Evolutionary conservation across 78 protist genomes (phyloP), one percentile per base, ranked within the genome.

Genomic region (Dictyostelium purpureum): DNA sequence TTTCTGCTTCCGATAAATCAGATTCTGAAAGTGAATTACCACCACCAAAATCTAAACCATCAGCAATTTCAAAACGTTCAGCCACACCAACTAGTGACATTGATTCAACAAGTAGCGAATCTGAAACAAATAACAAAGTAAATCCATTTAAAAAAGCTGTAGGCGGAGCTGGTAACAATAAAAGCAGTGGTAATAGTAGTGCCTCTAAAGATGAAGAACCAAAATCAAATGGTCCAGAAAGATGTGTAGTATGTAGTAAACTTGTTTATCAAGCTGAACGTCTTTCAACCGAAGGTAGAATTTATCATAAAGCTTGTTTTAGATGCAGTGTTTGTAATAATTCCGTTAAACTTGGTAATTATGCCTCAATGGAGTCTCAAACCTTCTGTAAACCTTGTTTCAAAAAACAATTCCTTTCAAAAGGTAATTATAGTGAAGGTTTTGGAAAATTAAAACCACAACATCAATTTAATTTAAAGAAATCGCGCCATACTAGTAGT

Each of bases 221-320:
- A 35, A 37, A n/a, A n/a, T 67, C 76, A 35, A 67, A 40, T 2
- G 76, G 76, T 6, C 76, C 71, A 19, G 94, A 89, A 24, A 81
- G 66, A 70, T 91, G 95, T 57, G 24, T 52, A 28, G 71, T 76
- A 33, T 91, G 95, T 70, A 12, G 40, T 2, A 91, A 91, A 26
- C 61, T 80, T n/a, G 85, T 80, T 16, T 91, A 91, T 75, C 49
- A 57, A 63, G 83, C 82, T 57, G 95, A 91, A 33, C 38, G 76
- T 43, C 21, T 91, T 28, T 59, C 88, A 2, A 90, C 89, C 16
- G 95, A 91, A 6, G 81, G 52, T 14, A 75, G 63, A 51, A 52
- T 79, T 10, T 91, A 74, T 90, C 95, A 91, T 74, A 91, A 91
- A 49, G 76, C 78, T 18, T 91, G 95, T 57, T 91, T 91, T 90